Conservation (phyloP, 306 rosid genomes). For the Trichosanthes truncata region DNA sequence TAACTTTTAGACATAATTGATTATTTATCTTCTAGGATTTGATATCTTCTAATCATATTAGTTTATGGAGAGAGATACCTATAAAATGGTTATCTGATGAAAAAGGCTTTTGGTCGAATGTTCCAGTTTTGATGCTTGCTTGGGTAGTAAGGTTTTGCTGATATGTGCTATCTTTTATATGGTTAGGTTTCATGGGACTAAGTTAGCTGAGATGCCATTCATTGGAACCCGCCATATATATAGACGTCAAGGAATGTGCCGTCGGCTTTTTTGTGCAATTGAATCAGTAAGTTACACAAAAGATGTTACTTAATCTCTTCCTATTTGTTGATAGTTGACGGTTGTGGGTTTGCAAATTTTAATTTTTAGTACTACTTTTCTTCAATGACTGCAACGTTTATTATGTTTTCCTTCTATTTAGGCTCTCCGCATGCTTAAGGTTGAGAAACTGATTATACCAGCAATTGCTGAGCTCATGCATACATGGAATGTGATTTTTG, state of each 20-base stretch:
- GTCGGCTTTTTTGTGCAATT: slow-evolving; percentile 81
- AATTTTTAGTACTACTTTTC: not conserved
- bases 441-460: slow-evolving; percentile 85
- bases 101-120: not conserved
- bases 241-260: slow-evolving; percentile 99
- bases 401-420: slow-evolving; percentile 21
- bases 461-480: slow-evolving; percentile 81
- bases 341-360: not conserved
- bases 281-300: slow-evolving; percentile 52
- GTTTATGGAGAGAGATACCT: not conserved
- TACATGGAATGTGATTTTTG: slow-evolving; percentile 77
- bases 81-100: not conserved
- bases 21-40: not conserved
- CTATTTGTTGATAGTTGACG: not conserved
- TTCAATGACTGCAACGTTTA: not conserved
- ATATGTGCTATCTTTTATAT: slow-evolving; percentile 11
- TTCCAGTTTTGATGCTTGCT: not conserved
- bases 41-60: not conserved
- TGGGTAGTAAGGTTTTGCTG: slow-evolving; percentile 1
- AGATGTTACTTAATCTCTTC: slow-evolving; percentile 16
- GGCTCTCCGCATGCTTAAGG: slow-evolving; percentile 71
- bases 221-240: slow-evolving; percentile 93
- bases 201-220: slow-evolving; percentile 93
- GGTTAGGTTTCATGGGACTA: slow-evolving; percentile 92
- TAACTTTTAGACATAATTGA: not conserved